Conservation (phyloP, 1,284 basidiomycete species). For the Ganoderma sinense region DNA sequence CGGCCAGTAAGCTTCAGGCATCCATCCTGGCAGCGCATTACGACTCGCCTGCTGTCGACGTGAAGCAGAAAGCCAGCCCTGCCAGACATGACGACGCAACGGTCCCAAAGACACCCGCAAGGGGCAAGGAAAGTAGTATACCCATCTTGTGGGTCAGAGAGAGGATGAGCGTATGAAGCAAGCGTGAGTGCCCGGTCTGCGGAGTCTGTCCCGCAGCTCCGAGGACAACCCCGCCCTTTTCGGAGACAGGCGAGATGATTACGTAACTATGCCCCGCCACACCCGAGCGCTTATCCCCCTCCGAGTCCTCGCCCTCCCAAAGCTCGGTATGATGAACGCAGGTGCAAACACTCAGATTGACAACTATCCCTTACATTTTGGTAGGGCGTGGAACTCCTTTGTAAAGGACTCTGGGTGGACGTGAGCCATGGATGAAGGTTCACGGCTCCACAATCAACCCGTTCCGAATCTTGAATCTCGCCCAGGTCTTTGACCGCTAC, state of each 20-base stretch:
- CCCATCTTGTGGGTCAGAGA: slow-evolving; percentile 59
- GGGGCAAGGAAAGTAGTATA: slow-evolving; percentile 85
- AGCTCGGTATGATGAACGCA: no score
- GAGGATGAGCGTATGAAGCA: slow-evolving; percentile 1
- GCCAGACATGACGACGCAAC: slow-evolving; percentile 84
- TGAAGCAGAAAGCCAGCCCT: slow-evolving; percentile 84
- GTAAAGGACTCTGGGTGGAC: background rate
- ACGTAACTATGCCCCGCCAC: background rate
- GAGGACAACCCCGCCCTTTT: background rate
- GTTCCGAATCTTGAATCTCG: slow-evolving; percentile 34
- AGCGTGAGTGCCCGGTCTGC: background rate
- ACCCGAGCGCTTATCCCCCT: no score
- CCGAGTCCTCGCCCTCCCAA: no score
- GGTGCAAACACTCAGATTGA: no score
- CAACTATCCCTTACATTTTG: no score
- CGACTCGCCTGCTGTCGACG: slow-evolving; percentile 78
- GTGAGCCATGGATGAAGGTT: background rate
- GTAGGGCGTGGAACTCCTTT: no score
- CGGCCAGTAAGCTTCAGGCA: slow-evolving; percentile 8
- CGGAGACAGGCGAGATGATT: background rate
- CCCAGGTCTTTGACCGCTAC: slow-evolving; percentile 51
- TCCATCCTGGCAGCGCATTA: background rate
- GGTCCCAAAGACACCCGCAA: slow-evolving; percentile 81
- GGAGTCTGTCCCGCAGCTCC: background rate
- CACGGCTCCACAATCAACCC: slow-evolving; percentile 23